phyloP scores from a whole-genome alignment of 768 basidiomycete species.

The Russula virescens region DNA sequence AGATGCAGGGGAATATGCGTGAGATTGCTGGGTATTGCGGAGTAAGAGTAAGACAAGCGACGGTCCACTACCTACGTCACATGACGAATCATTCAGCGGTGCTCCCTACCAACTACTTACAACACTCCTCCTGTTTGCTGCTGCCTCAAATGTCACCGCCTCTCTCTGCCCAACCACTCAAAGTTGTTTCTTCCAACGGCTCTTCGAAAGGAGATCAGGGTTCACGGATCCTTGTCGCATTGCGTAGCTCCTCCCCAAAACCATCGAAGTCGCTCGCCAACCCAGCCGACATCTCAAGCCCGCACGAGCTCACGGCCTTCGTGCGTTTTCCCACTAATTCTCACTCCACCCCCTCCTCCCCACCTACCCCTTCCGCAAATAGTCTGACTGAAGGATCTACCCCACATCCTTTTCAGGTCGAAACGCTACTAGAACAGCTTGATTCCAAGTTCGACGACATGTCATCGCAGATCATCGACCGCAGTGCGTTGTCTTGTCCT shows the following conservation, averaged over 20 bases:
- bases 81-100: too few relatives aligned
- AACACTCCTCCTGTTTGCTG: too few relatives aligned
- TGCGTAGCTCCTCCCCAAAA: slow-evolving; percentile 8
- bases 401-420: slow-evolving; percentile 51
- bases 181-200: slow-evolving; percentile 17
- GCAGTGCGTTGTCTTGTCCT: slow-evolving; percentile 48
- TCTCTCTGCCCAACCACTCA: slow-evolving; percentile 21
- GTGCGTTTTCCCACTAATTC: slow-evolving; percentile 43
- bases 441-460: slow-evolving; percentile 90
- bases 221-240: slow-evolving; percentile 9
- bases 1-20: too few relatives aligned
- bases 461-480: slow-evolving; percentile 82
- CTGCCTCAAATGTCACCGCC: slow-evolving; percentile 9
- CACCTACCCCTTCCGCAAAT: not conserved
- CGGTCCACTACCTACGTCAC: too few relatives aligned
- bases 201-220: slow-evolving; percentile 15
- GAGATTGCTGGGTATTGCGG: too few relatives aligned
- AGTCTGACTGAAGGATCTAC: not conserved
- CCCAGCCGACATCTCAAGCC: slow-evolving; percentile 75
- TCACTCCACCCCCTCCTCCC: not conserved
- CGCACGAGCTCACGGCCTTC: slow-evolving; percentile 91
- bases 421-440: slow-evolving; percentile 81
- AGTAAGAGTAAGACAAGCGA: too few relatives aligned
- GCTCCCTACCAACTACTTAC: too few relatives aligned
- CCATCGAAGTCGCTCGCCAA: slow-evolving; percentile 15